These are phyloP conservation scores for Pseudozyma sp. DNA, from an alignment of 1,284 basidiomycete species.

Conservation along the genomic window DNA sequence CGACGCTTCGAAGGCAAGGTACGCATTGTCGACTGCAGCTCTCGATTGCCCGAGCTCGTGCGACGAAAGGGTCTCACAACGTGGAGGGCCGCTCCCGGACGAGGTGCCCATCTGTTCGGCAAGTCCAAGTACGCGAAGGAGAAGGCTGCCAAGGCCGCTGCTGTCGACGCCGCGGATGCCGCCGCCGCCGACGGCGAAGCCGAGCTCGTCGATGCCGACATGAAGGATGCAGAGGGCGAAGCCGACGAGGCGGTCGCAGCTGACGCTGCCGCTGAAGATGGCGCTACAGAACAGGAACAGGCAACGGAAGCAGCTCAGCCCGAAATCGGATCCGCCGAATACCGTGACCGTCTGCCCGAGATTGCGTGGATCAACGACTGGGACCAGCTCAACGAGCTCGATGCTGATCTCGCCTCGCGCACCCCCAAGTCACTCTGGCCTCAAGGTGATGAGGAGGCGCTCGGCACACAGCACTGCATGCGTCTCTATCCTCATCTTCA, in stretches of 20 bases:
- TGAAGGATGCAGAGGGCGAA: slow-evolving; percentile 47
- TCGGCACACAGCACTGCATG: slow-evolving; percentile 62
- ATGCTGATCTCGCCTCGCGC: slow-evolving; percentile 55
- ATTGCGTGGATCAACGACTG: slow-evolving; percentile 64
- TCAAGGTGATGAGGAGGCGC: slow-evolving; percentile 62
- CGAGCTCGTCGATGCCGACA: slow-evolving; percentile 32
- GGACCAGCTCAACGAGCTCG: slow-evolving; percentile 59
- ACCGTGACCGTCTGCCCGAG: slow-evolving; percentile 53
- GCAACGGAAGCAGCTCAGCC: slow-evolving; percentile 23
- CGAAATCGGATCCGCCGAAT: slow-evolving; percentile 43
- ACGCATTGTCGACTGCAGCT: slow-evolving; percentile 82
- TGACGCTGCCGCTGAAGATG: slow-evolving; percentile 7
- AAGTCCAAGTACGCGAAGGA: slow-evolving; percentile 44
- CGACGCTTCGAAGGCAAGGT: slow-evolving; percentile 74
- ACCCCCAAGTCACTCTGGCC: slow-evolving; percentile 64
- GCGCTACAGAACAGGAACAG: slow-evolving; percentile 3
- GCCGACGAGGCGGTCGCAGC: slow-evolving; percentile 20
- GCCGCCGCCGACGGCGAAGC: slow-evolving; percentile 28
- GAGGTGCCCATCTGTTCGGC: slow-evolving; percentile 56
- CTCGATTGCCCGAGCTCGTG: slow-evolving; percentile 78
- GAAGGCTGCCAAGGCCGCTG: slow-evolving; percentile 33
- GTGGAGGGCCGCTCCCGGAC: slow-evolving; percentile 65
- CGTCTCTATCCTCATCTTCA: slow-evolving; percentile 87
- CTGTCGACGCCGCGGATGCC: slow-evolving; percentile 16
- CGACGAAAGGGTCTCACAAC: slow-evolving; percentile 71